Evolutionary conservation across 352 stramenopile genomes (phyloP).

Genomic region (Thalassiosira ordinaria): DNA sequence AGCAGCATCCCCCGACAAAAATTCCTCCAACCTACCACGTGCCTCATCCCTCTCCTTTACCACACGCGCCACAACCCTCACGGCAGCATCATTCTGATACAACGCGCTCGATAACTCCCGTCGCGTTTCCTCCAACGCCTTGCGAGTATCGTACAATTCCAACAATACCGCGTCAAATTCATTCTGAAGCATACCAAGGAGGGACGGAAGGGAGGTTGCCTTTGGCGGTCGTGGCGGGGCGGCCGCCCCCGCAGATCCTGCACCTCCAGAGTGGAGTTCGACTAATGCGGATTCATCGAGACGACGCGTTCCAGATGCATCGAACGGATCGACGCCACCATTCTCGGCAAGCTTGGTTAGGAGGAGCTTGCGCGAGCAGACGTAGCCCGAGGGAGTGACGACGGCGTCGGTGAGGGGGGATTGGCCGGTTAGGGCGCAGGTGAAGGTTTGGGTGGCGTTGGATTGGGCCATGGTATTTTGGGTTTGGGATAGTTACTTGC

Average conservation of each 20-base stretch:
- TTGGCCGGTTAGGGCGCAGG: slow-evolving; percentile 51
- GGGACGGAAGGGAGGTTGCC: slow-evolving; percentile 59
- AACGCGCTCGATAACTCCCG: slow-evolving; percentile 93
- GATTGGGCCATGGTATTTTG: slow-evolving; percentile 49
- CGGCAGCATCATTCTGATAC: slow-evolving; percentile 96
- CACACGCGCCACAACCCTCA: slow-evolving; percentile 93
- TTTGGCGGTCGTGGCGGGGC: slow-evolving; percentile 60
- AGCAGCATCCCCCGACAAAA: slow-evolving; percentile 34
- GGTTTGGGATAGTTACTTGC: no score
- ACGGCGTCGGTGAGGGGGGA: slow-evolving; percentile 57
- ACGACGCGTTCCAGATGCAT: slow-evolving; percentile 27
- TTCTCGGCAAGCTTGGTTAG: slow-evolving; percentile 81
- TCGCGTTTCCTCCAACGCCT: slow-evolving; percentile 93
- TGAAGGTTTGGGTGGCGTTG: slow-evolving; percentile 44
- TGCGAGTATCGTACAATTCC: slow-evolving; percentile 93
- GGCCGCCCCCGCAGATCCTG: neutral
- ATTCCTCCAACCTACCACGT: slow-evolving; percentile 64
- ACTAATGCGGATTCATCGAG: slow-evolving; percentile 75
- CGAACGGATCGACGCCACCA: slow-evolving; percentile 77
- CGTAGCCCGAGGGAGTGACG: slow-evolving; percentile 78
- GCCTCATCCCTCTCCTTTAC: slow-evolving; percentile 87
- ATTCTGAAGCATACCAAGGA: slow-evolving; percentile 86
- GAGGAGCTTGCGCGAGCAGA: slow-evolving; percentile 73
- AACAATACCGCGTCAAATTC: slow-evolving; percentile 95
- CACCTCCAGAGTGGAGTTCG: slow-evolving; percentile 26